phyloP scores from a whole-genome alignment of 2,329 filamentous ascomycete genomes.

The Claviceps maximensis region DNA sequence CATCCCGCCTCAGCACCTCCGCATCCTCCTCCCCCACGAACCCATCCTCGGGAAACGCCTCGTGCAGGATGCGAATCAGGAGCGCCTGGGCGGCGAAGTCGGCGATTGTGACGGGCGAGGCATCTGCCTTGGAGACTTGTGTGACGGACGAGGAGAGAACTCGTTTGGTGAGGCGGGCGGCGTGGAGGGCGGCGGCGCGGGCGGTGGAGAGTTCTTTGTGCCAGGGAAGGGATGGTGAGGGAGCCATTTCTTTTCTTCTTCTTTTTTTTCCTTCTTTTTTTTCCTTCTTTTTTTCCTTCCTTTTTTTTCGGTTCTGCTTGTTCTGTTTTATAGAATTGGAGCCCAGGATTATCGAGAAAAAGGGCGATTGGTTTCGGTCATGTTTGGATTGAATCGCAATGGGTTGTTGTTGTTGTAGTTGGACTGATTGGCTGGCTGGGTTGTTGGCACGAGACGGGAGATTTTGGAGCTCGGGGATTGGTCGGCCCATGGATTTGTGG shows the following conservation, averaged over 20 bases:
- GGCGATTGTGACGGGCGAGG: constrained; percentile 47
- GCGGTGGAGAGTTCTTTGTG: constrained; percentile 20
- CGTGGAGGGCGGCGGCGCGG: constrained; percentile 37
- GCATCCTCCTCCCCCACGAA: constrained; percentile 51
- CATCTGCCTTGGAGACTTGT: constrained; percentile 42
- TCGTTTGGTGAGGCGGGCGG: constrained; percentile 42
- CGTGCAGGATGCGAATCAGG: constrained; percentile 42
- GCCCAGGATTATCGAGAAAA: too few relatives aligned
- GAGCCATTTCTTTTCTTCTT: not conserved
- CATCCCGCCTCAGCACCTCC: constrained; percentile 34
- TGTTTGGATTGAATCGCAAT: too few relatives aligned
- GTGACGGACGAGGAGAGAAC: constrained; percentile 29
- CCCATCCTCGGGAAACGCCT: constrained; percentile 38
- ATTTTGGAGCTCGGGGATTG: too few relatives aligned
- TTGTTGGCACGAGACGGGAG: too few relatives aligned
- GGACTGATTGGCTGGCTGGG: too few relatives aligned
- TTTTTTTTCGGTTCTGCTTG: too few relatives aligned
- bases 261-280: too few relatives aligned
- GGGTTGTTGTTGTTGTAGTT: too few relatives aligned
- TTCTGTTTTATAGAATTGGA: too few relatives aligned
- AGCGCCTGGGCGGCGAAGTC: constrained; percentile 52
- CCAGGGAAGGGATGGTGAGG: constrained; percentile 7
- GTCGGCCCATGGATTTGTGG: too few relatives aligned
- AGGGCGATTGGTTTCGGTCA: too few relatives aligned
- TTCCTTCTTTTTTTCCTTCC: too few relatives aligned